These are phyloP conservation scores for Diaporthe vaccinii DNA, from an alignment of 2,329 filamentous ascomycete species.

Conservation along the genomic window DNA sequence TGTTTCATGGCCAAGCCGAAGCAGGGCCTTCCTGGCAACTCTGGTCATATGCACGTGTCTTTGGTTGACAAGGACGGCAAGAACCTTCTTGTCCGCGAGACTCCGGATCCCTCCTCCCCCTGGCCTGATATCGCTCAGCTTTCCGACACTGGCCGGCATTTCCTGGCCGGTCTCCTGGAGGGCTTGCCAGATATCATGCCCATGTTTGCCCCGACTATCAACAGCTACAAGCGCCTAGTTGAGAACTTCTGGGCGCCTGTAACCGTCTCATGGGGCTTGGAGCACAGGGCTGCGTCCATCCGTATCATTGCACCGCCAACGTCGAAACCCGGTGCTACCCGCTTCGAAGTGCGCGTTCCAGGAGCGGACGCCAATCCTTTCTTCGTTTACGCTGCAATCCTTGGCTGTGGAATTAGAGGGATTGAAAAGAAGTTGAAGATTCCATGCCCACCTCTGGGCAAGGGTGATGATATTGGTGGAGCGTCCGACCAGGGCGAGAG, in stretches of 20 bases:
- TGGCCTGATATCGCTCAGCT: conserved; percentile 84
- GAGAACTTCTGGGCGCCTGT: conserved; percentile 99
- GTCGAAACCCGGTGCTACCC: conserved; percentile 84
- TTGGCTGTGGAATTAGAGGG: conserved; percentile 91
- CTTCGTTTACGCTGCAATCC: conserved; percentile 86
- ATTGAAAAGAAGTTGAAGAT: conserved; percentile 93
- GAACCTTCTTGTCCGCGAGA: conserved; percentile 85
- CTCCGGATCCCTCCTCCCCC: conserved; percentile 76
- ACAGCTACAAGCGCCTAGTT: conserved; percentile 97
- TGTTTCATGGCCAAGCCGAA: conserved; percentile 99
- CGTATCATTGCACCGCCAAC: conserved; percentile 91
- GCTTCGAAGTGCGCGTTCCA: conserved; percentile 92
- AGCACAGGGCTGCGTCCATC: conserved; percentile 93
- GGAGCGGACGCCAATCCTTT: conserved; percentile 96
- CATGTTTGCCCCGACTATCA: conserved; percentile 91
- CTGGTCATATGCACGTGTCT: conserved; percentile 95
- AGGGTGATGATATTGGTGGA: conserved; percentile 85
- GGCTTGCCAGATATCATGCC: conserved; percentile 97
- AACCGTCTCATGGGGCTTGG: conserved; percentile 95
- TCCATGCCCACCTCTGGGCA: conserved; percentile 83
- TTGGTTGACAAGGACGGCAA: conserved; percentile 83
- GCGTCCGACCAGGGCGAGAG: conserved; percentile 78
- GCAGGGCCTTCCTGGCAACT: conserved; percentile 92
- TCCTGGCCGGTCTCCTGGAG: conserved; percentile 89
- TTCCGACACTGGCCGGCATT: conserved; percentile 91